Percentiles rank a stretch among this genome's conserved stretches.
Conservation (phyloP, 2,329 filamentous ascomycete genomes). For the Trichoderma polysporum region DNA sequence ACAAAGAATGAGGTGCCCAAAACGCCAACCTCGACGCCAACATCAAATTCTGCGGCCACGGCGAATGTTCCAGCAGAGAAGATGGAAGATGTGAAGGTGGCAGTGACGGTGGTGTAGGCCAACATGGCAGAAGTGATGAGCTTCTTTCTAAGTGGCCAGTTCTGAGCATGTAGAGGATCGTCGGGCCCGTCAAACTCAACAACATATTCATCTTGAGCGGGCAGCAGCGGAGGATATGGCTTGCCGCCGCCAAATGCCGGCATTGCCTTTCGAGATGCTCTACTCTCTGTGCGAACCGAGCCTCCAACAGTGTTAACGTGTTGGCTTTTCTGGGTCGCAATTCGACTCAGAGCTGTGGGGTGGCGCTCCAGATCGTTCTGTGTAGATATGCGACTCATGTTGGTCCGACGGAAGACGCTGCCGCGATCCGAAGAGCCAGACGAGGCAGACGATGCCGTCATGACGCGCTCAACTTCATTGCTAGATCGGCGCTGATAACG, state of each 20-base stretch:
- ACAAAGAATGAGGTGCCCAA: slow-evolving; percentile 69
- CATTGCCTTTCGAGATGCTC: slow-evolving; percentile 58
- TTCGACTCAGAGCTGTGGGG: slow-evolving; percentile 67
- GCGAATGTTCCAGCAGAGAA: slow-evolving; percentile 65
- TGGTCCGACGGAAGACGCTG: slow-evolving; percentile 37
- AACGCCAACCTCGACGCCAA: slow-evolving; percentile 61
- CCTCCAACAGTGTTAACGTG: slow-evolving; percentile 71
- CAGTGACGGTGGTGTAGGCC: slow-evolving; percentile 69
- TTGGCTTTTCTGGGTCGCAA: slow-evolving; percentile 69
- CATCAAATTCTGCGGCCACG: slow-evolving; percentile 58
- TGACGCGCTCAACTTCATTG: slow-evolving; percentile 60
- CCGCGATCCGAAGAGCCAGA: slow-evolving; percentile 47
- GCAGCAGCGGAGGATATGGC: slow-evolving; percentile 67
- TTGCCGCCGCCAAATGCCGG: slow-evolving; percentile 74
- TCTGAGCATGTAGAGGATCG: slow-evolving; percentile 83
- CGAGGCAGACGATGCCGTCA: slow-evolving; percentile 51
- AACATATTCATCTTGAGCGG: slow-evolving; percentile 72
- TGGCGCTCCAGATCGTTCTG: slow-evolving; percentile 67
- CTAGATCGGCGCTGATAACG: slow-evolving; percentile 43
- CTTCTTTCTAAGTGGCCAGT: slow-evolving; percentile 82
- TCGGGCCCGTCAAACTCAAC: slow-evolving; percentile 82
- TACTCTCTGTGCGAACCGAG: slow-evolving; percentile 36
- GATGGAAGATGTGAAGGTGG: slow-evolving; percentile 72
- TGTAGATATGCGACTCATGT: slow-evolving; percentile 63
- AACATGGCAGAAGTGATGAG: slow-evolving; percentile 65